Evolutionary conservation across 306 rosid species (phyloP), one percentile per base, ranked within the genome.

Genomic region (Sphenostylis stenocarpa): DNA sequence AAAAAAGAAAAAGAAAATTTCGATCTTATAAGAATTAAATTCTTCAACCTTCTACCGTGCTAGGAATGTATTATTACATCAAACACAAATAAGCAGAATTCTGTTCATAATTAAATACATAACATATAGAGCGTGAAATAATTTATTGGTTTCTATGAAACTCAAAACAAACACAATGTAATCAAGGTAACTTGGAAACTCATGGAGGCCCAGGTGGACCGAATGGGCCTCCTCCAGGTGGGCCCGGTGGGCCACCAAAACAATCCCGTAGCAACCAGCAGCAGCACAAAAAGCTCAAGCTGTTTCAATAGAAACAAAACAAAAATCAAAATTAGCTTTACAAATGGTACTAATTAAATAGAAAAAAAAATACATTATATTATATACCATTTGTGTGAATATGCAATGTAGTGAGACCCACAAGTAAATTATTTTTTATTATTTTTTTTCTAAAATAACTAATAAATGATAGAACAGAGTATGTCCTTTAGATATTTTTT

Each of bases 191-290:
- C 61, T 12, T 24, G 51, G 26, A 13, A 74, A 26, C 34, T 75
- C 28, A 63, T 26, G 79, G 79, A 23, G 81, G 79, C 0, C 86
- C 81, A 0, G 77, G 7, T 28, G 87, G 88, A 9, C 87, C 84
- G 0, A 10, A 8, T 53, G 60, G 60, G 60, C 89, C 24, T 11
- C 34, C 6, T 12, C 62, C 89, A 31, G 70, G 82, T 0, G 82
- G 84, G 0, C 86, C 81, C 2, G 13, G 3, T 39, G 88, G 88
- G 15, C 87, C 85, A 6, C 93, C 93, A 45, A 82, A 89, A 82
- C 90, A 89, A 38, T 86, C 89, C 73, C 15, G 83, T 2, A 89
- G 34, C 48, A 89, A 19, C 93, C 89, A 84, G 84, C 90, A 86
- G 75, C 93, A 89, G 81, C 93, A 89, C 68, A 89, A 7, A 56